Base-by-base conservation (phyloP, 768 basidiomycete species). In the Serendipita sp. region DNA sequence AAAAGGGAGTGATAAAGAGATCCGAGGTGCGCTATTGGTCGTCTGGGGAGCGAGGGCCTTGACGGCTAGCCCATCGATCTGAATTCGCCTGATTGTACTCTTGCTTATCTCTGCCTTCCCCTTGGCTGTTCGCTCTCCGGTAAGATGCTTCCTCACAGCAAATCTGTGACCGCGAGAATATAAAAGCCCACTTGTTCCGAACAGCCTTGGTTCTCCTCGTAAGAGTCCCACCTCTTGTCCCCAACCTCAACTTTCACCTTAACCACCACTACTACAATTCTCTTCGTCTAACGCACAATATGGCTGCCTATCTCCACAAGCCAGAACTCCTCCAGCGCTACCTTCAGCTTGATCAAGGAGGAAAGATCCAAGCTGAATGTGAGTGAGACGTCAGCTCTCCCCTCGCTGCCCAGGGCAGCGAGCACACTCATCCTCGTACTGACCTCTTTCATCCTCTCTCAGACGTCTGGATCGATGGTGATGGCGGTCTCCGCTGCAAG, bases 391-490 rank as follows among this genome's bases (percentile, higher is more conserved):
- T 63, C 66, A 54, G 38, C 38, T 41, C 38, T 41, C 38, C 13
- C 38, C 3, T 16, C 38, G 47, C 63, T 24, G 13, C 34, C 54
- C 28, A 56, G 58, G 47, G 11, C 54, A 65, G 65, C 68, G 28
- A 56, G 35, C 47, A 62, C 65, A 56, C 28, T 64, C 66, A 35
- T 45, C 2, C 37, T 54, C 56, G 48, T 32, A 41, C 24, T 58
- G 54, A 63, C 18, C 65, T 69, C 67, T 70, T 68, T 67, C 35
- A 46, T 64, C 53, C 66, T 67, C 68, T 68, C 64, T 46, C 74
- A 97, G 93, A 98, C 76, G 88, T 97, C 77, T 98, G 95, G 95
- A 86, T 97, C 74, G 95, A 98, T 74, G 94, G 94, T 67, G 88
- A 97, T 74, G 81, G 83, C 69, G 95, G 90, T 68, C 84, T 96